Evolutionary conservation across 306 rosid species (phyloP).

Genomic region (Chamaecrista fasciculata): DNA sequence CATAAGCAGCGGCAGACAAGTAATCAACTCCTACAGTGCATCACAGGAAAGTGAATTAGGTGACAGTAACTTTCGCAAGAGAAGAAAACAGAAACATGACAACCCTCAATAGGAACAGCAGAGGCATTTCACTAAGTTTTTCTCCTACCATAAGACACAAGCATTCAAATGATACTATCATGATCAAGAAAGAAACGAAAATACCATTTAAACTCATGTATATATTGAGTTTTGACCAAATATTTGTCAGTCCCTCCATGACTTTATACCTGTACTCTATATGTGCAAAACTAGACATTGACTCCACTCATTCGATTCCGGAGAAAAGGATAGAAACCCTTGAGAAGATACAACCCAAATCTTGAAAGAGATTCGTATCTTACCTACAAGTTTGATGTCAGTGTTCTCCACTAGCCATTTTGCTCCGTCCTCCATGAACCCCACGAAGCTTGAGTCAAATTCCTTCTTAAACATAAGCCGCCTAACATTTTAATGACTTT

Average conservation of each 20-base stretch:
- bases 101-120: slow-evolving; percentile 14
- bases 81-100: not conserved
- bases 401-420: slow-evolving; percentile 88
- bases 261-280: not conserved
- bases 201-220: not conserved
- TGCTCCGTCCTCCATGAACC: slow-evolving; percentile 88
- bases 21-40: slow-evolving; percentile 49
- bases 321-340: not conserved
- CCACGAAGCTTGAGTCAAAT: slow-evolving; percentile 70
- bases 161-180: not conserved
- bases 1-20: slow-evolving; percentile 49
- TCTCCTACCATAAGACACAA: not conserved
- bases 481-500: slow-evolving; percentile 49
- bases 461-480: slow-evolving; percentile 79
- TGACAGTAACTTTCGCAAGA: not conserved
- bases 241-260: slow-evolving; percentile 3
- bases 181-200: slow-evolving; percentile 11
- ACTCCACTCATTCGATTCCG: not conserved
- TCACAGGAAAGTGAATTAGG: slow-evolving; percentile 25
- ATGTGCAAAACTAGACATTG: too few relatives aligned
- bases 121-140: slow-evolving; percentile 10
- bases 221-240: not conserved
- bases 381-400: slow-evolving; percentile 88
- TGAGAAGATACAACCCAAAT: slow-evolving; percentile 20
- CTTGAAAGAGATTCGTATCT: slow-evolving; percentile 26